Percentiles rank a stretch among this genome's conserved stretches.
These are phyloP conservation scores for Ganoderma lingzhi DNA, from an alignment of 1,284 basidiomycete species.

Conservation along the genomic window DNA sequence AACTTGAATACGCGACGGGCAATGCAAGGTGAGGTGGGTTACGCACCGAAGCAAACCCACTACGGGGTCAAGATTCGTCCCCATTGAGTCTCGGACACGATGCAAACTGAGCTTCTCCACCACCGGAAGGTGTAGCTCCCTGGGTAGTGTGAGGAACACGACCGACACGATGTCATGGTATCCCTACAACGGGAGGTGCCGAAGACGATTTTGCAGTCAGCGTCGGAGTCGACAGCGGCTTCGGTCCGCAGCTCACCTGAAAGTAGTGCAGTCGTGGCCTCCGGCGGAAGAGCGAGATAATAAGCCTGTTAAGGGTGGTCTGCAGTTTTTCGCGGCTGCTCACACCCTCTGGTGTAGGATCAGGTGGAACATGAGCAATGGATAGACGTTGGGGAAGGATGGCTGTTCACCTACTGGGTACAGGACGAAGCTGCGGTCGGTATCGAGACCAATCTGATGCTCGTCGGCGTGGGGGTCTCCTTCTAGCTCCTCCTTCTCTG, in stretches of 20 bases:
- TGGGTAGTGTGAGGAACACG: slow-evolving; percentile 81
- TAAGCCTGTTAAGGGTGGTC: slow-evolving; percentile 74
- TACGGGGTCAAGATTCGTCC: slow-evolving; percentile 82
- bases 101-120: slow-evolving; percentile 83
- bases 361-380: not conserved
- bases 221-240: not conserved
- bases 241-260: slow-evolving; percentile 58
- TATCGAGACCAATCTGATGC: slow-evolving; percentile 86
- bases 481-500: not conserved
- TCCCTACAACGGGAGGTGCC: slow-evolving; percentile 56
- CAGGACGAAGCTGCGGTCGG: slow-evolving; percentile 88
- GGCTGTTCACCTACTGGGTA: slow-evolving; percentile 81
- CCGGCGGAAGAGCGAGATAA: slow-evolving; percentile 78
- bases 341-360: not conserved
- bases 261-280: slow-evolving; percentile 85
- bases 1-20: not conserved
- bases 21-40: not conserved
- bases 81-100: slow-evolving; percentile 90
- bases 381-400: slow-evolving; percentile 22
- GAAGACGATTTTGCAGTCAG: not conserved
- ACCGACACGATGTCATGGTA: slow-evolving; percentile 95
- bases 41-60: slow-evolving; percentile 82
- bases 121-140: slow-evolving; percentile 62
- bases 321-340: slow-evolving; percentile 61
- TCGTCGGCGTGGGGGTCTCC: slow-evolving; percentile 71